A percentile compares a stretch with the other conserved stretches of the same genome.
phyloP scores from a whole-genome alignment of 1,284 basidiomycete genomes.

The Fomes fomentarius region DNA sequence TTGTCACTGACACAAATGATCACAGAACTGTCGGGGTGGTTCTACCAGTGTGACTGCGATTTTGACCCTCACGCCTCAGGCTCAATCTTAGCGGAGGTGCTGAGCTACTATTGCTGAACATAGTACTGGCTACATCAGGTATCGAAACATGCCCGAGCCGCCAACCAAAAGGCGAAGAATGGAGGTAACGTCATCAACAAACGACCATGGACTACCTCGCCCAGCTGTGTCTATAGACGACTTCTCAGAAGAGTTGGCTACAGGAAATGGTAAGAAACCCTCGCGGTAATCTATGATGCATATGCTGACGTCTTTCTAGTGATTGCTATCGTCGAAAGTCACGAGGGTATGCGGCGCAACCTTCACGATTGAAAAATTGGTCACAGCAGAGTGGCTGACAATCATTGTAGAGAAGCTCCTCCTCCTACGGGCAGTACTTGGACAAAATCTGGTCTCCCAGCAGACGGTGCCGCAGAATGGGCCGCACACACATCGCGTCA shows the following conservation, averaged over 20 bases:
- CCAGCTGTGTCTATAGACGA: constrained; percentile 2
- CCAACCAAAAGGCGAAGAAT: constrained; percentile 11
- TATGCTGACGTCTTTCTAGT: constrained; percentile 3
- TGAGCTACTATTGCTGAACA: no score
- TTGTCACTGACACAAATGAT: no score
- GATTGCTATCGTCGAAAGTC: constrained; percentile 14
- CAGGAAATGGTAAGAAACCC: constrained; percentile 4
- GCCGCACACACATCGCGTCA: constrained; percentile 13
- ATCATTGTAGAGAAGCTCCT: constrained; percentile 11
- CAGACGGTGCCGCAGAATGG: constrained; percentile 6
- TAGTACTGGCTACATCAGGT: no score
- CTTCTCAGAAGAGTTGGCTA: not conserved
- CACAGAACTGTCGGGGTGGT: no score
- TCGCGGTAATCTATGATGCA: not conserved
- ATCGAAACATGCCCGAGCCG: not conserved
- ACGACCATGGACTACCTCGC: constrained; percentile 7
- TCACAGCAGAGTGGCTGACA: not conserved
- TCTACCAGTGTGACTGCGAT: no score
- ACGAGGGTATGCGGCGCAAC: constrained; percentile 8
- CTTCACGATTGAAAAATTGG: not conserved
- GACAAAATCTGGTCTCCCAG: constrained; percentile 11
- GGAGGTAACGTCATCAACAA: not conserved
- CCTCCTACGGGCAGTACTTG: constrained; percentile 10
- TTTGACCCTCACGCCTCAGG: no score
- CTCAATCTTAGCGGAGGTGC: no score